phyloP scores from a whole-genome alignment of 805 yeast species.

The Sugiyamaella floridensis region DNA sequence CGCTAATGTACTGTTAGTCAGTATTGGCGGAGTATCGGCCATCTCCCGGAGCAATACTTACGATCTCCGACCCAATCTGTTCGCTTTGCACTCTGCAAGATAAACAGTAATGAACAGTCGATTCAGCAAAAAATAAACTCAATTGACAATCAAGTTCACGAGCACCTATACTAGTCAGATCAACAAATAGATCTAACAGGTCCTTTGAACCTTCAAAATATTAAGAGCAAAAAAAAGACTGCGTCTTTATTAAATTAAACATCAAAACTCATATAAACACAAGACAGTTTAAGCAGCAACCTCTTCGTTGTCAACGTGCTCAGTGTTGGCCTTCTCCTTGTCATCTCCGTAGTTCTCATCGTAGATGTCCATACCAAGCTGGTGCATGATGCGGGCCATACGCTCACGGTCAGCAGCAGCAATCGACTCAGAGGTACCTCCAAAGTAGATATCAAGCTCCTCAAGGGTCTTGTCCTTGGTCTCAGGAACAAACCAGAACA shows the following conservation, averaged over 20 bases:
- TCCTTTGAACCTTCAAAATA: neutral
- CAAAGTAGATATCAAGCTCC: constrained; percentile 48
- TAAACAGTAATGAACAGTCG: too few species aligned
- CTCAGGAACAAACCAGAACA: constrained; percentile 54
- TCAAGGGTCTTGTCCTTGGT: constrained; percentile 66
- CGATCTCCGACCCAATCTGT: too few species aligned
- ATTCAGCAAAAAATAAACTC: too few species aligned
- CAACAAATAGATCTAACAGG: too few species aligned
- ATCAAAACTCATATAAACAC: neutral
- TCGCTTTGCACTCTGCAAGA: too few species aligned
- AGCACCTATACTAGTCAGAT: too few species aligned
- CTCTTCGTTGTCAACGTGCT: constrained; percentile 4
- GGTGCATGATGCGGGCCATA: constrained; percentile 19
- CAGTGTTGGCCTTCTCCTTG: constrained; percentile 9
- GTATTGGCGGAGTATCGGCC: too few species aligned
- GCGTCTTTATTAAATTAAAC: neutral
- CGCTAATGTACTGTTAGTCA: too few species aligned
- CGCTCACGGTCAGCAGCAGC: constrained; percentile 22
- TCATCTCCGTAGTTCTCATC: constrained; percentile 8
- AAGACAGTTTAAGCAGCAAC: neutral
- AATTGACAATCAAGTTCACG: too few species aligned
- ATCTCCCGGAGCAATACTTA: too few species aligned
- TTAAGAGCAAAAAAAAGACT: neutral
- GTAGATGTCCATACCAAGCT: constrained; percentile 19
- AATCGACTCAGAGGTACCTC: constrained; percentile 19